Evolutionary conservation across 2,329 filamentous ascomycete genomes (phyloP), one percentile per base, ranked within the genome.

Genomic region (Massarina eburnea): DNA sequence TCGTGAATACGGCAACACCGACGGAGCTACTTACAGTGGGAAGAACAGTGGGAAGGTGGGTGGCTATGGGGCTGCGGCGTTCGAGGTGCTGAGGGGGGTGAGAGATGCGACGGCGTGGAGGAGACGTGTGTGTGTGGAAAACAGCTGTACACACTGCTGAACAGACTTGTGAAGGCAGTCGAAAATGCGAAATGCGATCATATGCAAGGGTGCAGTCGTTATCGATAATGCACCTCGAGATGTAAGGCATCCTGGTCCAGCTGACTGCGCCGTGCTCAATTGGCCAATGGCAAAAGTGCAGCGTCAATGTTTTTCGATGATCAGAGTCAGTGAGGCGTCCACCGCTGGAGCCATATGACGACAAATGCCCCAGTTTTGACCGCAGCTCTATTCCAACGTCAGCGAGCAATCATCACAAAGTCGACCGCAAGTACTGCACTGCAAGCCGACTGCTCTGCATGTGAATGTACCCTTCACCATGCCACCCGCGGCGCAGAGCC

Each of bases 1-100:
- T 58, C 60, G 64, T 68, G 65, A 26, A 66, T 53, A 46, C 62
- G 58, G 61, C 54, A 48, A 59, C 39, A 46, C 58, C 60, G 59
- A 59, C 44, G 32, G 44, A 37, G 39, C 42, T 20, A 22, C 39
- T 18, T 29, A 38, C 43, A 34, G 35, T 38, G 26, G n/a, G 42
- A 9, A 20, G 17, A 35, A 17, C n/a, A n/a, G n/a, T n/a, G n/a
- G n/a, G n/a, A n/a, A n/a, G n/a, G n/a, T n/a, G n/a, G n/a, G n/a
- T n/a, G n/a, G n/a, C n/a, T n/a, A n/a, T n/a, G n/a, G n/a, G n/a
- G n/a, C n/a, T n/a, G n/a, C n/a, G n/a, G n/a, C n/a, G n/a, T n/a
- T n/a, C n/a, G n/a, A n/a, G n/a, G n/a, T n/a, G n/a, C n/a, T n/a
- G n/a, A n/a, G n/a, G n/a, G n/a, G n/a, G n/a, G n/a, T n/a, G n/a